Conservation (phyloP, 805 yeast species). For the Ogataea sp. region DNA sequence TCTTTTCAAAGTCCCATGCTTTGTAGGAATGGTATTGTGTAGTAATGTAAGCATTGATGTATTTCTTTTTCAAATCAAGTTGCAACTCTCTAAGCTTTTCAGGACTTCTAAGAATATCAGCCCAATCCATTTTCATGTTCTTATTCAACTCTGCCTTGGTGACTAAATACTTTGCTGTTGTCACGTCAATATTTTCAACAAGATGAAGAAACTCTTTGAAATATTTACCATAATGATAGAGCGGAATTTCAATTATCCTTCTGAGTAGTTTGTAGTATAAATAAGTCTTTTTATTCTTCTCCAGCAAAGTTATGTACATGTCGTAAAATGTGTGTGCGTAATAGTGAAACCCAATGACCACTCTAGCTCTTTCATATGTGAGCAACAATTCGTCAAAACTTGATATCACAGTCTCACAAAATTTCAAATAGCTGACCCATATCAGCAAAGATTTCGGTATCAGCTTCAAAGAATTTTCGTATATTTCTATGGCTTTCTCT, state of each 20-base stretch:
- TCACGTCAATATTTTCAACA: conserved; percentile 25
- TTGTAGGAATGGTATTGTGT: conserved; percentile 47
- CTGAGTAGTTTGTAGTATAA: conserved; percentile 37
- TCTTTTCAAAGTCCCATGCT: conserved; percentile 40
- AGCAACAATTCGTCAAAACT: conserved; percentile 24
- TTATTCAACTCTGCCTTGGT: conserved; percentile 15
- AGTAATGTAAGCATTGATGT: conserved; percentile 45
- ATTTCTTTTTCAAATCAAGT: conserved; percentile 35
- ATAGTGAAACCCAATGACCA: conserved; percentile 43
- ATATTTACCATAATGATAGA: conserved; percentile 43
- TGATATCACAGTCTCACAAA: conserved; percentile 24
- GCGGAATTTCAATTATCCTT: conserved; percentile 45
- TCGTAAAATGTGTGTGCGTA: conserved; percentile 44
- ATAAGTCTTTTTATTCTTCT: conserved; percentile 15
- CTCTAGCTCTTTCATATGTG: conserved; percentile 40
- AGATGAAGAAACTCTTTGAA: conserved; percentile 30
- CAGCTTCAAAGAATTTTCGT: conserved; percentile 28
- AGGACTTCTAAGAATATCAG: conserved; percentile 15
- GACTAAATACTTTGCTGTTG: conserved; percentile 18
- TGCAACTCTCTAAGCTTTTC: conserved; percentile 20
- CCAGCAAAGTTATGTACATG: conserved; percentile 36
- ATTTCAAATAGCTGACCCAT: conserved; percentile 43
- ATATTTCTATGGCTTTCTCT: conserved; percentile 27
- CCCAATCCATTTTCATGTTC: conserved; percentile 12
- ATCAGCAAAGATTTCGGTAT: conserved; percentile 37